Evolutionary conservation across 2,329 filamentous ascomycete species (phyloP).

Genomic region (Verticillium isaacii): DNA sequence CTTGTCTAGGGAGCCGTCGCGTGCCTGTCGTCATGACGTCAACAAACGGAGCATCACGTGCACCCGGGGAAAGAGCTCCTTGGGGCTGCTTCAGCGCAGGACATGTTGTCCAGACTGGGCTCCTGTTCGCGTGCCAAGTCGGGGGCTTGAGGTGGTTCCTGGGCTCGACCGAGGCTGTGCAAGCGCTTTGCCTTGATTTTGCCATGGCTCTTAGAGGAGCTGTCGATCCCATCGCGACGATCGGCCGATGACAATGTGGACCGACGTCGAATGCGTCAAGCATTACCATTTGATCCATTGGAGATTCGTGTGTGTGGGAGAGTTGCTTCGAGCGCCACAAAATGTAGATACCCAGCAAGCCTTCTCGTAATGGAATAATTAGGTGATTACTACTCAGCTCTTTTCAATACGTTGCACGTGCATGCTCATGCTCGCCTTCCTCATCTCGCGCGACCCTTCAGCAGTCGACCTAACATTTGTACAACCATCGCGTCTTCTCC

Average conservation of each 20-base stretch:
- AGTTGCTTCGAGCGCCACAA: no score
- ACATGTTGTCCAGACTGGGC: neutral
- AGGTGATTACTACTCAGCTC: no score
- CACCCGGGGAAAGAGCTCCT: neutral
- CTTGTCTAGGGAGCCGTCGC: neutral
- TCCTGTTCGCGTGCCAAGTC: neutral
- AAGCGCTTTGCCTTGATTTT: neutral
- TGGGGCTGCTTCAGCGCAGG: neutral
- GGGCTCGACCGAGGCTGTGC: neutral
- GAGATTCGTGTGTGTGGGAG: no score
- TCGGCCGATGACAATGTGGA: neutral
- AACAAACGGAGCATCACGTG: neutral
- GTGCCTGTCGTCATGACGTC: neutral
- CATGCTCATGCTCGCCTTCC: no score
- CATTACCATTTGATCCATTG: no score
- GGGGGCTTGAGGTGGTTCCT: neutral
- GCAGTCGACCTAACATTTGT: neutral
- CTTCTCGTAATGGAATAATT: no score
- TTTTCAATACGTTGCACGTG: no score
- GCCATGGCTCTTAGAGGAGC: neutral
- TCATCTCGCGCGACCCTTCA: no score
- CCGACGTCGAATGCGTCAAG: neutral
- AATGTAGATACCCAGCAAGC: no score
- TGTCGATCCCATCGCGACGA: neutral
- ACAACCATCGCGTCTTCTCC: constrained; percentile 5